Evolutionary conservation across 768 basidiomycete species (phyloP).

Genomic region (Pleurotus platypus): DNA sequence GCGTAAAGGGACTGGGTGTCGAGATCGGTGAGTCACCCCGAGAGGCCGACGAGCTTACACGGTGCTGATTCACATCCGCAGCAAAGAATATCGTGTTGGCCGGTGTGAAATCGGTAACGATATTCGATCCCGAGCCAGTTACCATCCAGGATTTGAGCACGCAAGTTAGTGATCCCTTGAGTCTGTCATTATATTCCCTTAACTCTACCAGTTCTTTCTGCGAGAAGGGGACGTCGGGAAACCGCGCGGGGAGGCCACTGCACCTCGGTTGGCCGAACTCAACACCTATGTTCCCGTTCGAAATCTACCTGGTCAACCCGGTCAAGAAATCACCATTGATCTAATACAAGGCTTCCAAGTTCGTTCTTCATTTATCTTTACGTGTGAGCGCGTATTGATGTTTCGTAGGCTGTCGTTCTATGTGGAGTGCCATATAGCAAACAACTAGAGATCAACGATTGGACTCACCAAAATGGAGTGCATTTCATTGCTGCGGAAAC

Average conservation of each 20-base stretch:
- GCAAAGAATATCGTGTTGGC: conserved; percentile 95
- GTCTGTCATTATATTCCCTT: conserved; percentile 12
- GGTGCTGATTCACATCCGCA: conserved; percentile 21
- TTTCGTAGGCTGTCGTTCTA: conserved; percentile 77
- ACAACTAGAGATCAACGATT: conserved; percentile 94
- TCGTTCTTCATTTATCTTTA: conserved; percentile 16
- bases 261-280: conserved; percentile 87
- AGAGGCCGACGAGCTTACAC: neutral
- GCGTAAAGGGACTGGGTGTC: conserved; percentile 87
- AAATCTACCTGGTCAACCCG: conserved; percentile 72
- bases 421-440: conserved; percentile 74
- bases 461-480: conserved; percentile 86
- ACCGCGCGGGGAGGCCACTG: conserved; percentile 79
- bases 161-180: conserved; percentile 53
- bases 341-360: conserved; percentile 89
- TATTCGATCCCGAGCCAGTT: conserved; percentile 91
- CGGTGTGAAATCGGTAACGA: conserved; percentile 95
- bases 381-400: conserved; percentile 9
- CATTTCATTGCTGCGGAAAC: conserved; percentile 92
- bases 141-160: conserved; percentile 88
- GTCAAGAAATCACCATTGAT: conserved; percentile 77
- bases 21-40: conserved; percentile 69
- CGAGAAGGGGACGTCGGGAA: conserved; percentile 85
- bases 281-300: conserved; percentile 96
- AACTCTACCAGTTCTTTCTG: conserved; percentile 77